Base-by-base conservation (phyloP, 2,329 filamentous ascomycete species). In the Cladosporium cucumerinum region DNA sequence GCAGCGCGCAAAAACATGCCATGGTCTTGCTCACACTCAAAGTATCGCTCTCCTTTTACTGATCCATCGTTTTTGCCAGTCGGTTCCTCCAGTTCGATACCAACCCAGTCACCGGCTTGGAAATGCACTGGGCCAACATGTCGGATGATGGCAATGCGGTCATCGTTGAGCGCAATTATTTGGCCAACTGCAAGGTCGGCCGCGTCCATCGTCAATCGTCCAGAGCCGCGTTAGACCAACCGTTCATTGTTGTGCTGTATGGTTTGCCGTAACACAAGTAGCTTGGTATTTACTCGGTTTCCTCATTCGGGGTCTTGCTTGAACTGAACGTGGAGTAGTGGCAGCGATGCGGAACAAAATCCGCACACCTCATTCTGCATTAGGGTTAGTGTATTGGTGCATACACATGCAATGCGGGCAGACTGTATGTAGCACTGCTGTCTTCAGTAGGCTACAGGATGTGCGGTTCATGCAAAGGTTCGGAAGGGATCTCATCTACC, bases 61-160 rank as follows among this genome's bases (percentile, higher is more conserved):
- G 90, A 89, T 69, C 94, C 94, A 83, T 98, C 92, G 72, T 98
- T 98, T 82, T 98, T 98, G 34, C 95, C 94, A 23, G 85, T 86
- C 61, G 88, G 82, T 55, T 92, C 89, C 61, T 92, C 87, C 64
- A 98, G 86, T 81, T 97, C 93, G 66, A 98, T 86, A 69, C 94
- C 94, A 66, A 97, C 83, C 92, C 93, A 98, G 67, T 91, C 87
- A 68, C 93, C 94, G 6, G 84, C 81, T 65, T 92, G 88, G 78
- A 98, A 97, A 71, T 86, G 82, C 43, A 94, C 92, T 63, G 85
- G 81, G 72, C 95, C 95, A 66, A 92, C 82, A 78, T 91, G 99
- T 72, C 91, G 91, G 69, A 99, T 86, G 66, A 86, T 85, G 71
- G 86, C 95, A 71, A 85, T 85, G 71, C 90, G 89, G 73, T 90